phyloP scores from a whole-genome alignment of 768 basidiomycete genomes.

The Lactifluus rugatus region DNA sequence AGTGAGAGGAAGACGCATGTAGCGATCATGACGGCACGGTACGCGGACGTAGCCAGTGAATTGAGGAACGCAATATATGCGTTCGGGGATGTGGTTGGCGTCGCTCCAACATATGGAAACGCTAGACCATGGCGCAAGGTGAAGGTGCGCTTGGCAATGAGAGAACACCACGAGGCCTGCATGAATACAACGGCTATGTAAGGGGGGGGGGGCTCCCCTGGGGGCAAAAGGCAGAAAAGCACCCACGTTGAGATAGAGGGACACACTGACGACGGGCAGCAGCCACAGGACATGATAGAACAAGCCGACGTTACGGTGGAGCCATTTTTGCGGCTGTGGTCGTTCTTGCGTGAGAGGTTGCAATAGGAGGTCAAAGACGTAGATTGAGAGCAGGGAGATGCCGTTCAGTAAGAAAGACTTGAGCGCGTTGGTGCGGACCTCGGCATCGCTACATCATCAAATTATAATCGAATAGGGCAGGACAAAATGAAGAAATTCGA shows the following conservation, averaged over 20 bases:
- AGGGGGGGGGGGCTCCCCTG: neutral
- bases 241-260: slow-evolving; percentile 77
- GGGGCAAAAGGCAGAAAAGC: neutral
- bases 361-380: slow-evolving; percentile 63
- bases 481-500: neutral
- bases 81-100: slow-evolving; percentile 38
- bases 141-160: slow-evolving; percentile 68
- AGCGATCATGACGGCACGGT: slow-evolving; percentile 71
- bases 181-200: neutral
- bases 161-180: slow-evolving; percentile 69
- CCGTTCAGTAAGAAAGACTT: slow-evolving; percentile 69
- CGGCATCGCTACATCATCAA: slow-evolving; percentile 46
- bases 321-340: slow-evolving; percentile 47
- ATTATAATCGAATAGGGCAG: neutral
- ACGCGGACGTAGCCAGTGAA: slow-evolving; percentile 69
- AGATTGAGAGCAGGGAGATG: slow-evolving; percentile 63
- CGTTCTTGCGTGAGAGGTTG: slow-evolving; percentile 55
- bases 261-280: slow-evolving; percentile 61
- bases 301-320: slow-evolving; percentile 64
- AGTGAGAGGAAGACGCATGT: slow-evolving; percentile 67
- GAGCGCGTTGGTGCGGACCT: slow-evolving; percentile 63
- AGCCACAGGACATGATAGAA: slow-evolving; percentile 75
- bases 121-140: slow-evolving; percentile 51
- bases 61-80: slow-evolving; percentile 65
- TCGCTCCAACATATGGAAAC: slow-evolving; percentile 32